Base-by-base conservation (phyloP, 1,284 basidiomycete genomes). In the Thecaphora thlaspeos region DNA sequence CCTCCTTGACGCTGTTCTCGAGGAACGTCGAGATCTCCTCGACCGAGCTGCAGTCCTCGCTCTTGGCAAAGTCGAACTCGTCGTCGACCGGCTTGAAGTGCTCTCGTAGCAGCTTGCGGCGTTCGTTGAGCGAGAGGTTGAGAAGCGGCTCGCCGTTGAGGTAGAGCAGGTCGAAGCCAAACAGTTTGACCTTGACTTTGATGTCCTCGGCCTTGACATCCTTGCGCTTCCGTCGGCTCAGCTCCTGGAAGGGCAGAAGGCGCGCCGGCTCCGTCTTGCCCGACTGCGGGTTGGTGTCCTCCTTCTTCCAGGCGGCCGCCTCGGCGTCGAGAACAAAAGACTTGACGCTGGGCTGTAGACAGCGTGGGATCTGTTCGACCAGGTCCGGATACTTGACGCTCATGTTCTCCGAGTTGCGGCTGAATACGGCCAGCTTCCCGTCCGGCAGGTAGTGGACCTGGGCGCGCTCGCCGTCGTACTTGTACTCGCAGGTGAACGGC, bases 361-460 rank as follows among this genome's bases (percentile, higher is more conserved):
- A 92, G 43, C 84, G 83, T 1, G 93, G 91, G 30, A 97, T 82
- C 75, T 97, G 92, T 68, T 91, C 90, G 17, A 97, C 86, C 15
- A 99, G 82, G 81, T 99, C 95, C 0, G 94, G 95, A 80, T 98
- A 98, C 78, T 98, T 99, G 76, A 92, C 92, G 77, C 89, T 93
- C 95, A 98, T 99, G 76, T 99, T 91, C 79, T 99, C 95, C 32
- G 91, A 95, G 79, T 99, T 99, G 46, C 95, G 83, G 78, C 90
- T 94, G 80, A 97, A 99, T 36, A 99, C 88, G 14, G 84, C 84
- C 30, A 98, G 85, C 39, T 51, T 49, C 12, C 66, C 64, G 15
- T 51, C 32, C 2, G 46, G 39, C 5, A 64, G 52, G 9, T 66
- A 62, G 51, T 76, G 74, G 11, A 77, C 67, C 49, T 96, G 92